phyloP scores from a whole-genome alignment of 768 basidiomycete species.

The Leccinum uliginosum region DNA sequence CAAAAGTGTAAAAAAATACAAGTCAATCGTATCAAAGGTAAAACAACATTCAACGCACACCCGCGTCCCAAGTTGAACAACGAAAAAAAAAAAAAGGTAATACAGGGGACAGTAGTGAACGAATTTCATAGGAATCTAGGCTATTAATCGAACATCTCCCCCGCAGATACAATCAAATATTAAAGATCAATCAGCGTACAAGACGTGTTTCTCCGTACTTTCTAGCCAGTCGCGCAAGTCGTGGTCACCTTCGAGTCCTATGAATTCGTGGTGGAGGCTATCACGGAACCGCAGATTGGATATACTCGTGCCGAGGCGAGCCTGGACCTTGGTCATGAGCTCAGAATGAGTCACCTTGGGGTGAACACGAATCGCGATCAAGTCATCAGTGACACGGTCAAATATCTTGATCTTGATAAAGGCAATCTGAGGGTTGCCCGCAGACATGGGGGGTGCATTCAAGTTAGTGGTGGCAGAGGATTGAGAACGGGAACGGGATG shows the following conservation, averaged over 20 bases:
- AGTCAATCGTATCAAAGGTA: neutral
- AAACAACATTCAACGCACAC: slow-evolving; percentile 2
- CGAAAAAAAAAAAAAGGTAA: slow-evolving; percentile 6
- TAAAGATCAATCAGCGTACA: slow-evolving; percentile 63
- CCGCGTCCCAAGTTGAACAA: neutral
- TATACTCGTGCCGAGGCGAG: slow-evolving; percentile 77
- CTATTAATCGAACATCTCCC: slow-evolving; percentile 21
- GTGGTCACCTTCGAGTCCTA: slow-evolving; percentile 58
- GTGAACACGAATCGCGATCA: slow-evolving; percentile 96
- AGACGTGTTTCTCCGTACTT: slow-evolving; percentile 74
- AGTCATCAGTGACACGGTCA: slow-evolving; percentile 86
- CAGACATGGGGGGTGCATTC: slow-evolving; percentile 71
- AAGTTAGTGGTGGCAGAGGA: slow-evolving; percentile 47
- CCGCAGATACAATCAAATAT: slow-evolving; percentile 6
- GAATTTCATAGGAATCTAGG: slow-evolving; percentile 25
- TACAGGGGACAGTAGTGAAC: slow-evolving; percentile 12
- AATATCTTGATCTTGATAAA: slow-evolving; percentile 99
- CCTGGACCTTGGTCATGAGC: slow-evolving; percentile 88
- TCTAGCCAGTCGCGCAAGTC: slow-evolving; percentile 73
- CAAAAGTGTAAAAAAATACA: slow-evolving; percentile 12
- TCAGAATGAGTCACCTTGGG: slow-evolving; percentile 83
- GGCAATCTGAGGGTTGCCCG: slow-evolving; percentile 73
- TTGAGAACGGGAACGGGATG: slow-evolving; percentile 54
- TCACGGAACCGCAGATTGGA: slow-evolving; percentile 69
- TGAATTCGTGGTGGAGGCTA: slow-evolving; percentile 59